phyloP scores from a whole-genome alignment of 73 alveolate species.

The Stentor roeselii region DNA sequence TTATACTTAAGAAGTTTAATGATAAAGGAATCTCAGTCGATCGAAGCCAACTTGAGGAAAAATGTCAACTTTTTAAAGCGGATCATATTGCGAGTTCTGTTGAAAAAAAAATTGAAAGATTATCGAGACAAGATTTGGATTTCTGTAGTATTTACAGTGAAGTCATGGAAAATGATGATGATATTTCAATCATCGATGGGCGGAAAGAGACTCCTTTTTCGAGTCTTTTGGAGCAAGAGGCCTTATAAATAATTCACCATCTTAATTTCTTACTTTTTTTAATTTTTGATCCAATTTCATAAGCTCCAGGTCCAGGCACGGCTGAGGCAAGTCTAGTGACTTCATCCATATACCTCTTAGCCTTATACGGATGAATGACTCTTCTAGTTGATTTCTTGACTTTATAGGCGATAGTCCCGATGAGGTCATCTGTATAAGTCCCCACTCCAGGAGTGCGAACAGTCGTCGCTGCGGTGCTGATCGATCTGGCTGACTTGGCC shows the following conservation, averaged over 20 bases:
- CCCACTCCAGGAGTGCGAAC: constrained; percentile 1
- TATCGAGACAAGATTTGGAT: too few relatives aligned
- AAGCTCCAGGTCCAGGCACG: constrained; percentile 24
- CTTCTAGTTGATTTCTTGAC: neutral
- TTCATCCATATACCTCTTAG: constrained; percentile 10
- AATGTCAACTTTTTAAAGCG: neutral
- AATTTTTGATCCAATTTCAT: neutral
- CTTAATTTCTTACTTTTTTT: neutral
- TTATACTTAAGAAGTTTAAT: neutral
- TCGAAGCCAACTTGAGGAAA: constrained; percentile 1
- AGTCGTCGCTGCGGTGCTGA: neutral
- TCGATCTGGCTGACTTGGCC: neutral
- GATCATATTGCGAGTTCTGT: neutral
- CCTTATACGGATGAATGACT: constrained; percentile 5
- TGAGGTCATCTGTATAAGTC: neutral
- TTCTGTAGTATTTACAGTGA: too few relatives aligned
- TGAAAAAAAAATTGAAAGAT: constrained; percentile 19
- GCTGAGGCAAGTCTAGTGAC: constrained; percentile 10
- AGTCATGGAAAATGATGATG: too few relatives aligned
- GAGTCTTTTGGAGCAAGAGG: too few relatives aligned
- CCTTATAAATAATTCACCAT: too few relatives aligned
- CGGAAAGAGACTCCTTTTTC: too few relatives aligned
- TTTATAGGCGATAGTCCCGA: neutral
- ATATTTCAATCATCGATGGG: too few relatives aligned
- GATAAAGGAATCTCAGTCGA: neutral